phyloP scores from a whole-genome alignment of 495 filamentous ascomycete species.

The Pseudevernia furfuracea region DNA sequence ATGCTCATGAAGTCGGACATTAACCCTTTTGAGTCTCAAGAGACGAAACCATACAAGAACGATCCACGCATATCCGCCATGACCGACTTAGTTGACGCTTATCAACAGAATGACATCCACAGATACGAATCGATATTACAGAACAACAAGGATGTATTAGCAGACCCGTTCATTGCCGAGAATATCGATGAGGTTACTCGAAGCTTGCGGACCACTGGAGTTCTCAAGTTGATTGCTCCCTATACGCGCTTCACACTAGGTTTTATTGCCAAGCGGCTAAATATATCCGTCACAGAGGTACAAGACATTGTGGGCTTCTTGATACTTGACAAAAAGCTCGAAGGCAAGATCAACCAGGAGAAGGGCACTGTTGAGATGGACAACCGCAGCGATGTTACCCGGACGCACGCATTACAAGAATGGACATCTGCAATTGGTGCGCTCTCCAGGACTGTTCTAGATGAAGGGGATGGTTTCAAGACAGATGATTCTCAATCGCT shows the following conservation, averaged over 20 bases:
- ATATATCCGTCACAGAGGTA: slow-evolving; percentile 76
- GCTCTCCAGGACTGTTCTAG: slow-evolving; percentile 58
- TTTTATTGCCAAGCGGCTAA: slow-evolving; percentile 79
- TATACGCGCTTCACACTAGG: slow-evolving; percentile 84
- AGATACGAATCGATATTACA: slow-evolving; percentile 80
- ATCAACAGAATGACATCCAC: slow-evolving; percentile 91
- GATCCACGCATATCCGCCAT: slow-evolving; percentile 92
- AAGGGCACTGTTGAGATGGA: slow-evolving; percentile 75
- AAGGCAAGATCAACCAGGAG: slow-evolving; percentile 84
- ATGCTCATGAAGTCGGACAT: slow-evolving; percentile 99
- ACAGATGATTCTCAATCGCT: slow-evolving; percentile 26
- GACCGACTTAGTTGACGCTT: slow-evolving; percentile 94
- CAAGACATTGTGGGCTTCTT: slow-evolving; percentile 89
- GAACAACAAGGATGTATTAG: slow-evolving; percentile 80
- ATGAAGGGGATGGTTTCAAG: slow-evolving; percentile 66
- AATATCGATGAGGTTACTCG: slow-evolving; percentile 99
- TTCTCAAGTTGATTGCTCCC: slow-evolving; percentile 86
- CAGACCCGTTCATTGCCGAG: slow-evolving; percentile 93
- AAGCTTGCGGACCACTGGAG: slow-evolving; percentile 93
- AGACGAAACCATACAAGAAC: slow-evolving; percentile 97
- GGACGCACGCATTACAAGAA: slow-evolving; percentile 61
- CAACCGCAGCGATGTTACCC: slow-evolving; percentile 63
- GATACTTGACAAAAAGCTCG: slow-evolving; percentile 80
- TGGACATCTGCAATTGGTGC: slow-evolving; percentile 62
- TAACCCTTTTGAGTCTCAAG: slow-evolving; percentile 97